Evolutionary conservation across 371 early-diverging fungal genomes (phyloP).

Genomic region (Sporodiniella umbellata): DNA sequence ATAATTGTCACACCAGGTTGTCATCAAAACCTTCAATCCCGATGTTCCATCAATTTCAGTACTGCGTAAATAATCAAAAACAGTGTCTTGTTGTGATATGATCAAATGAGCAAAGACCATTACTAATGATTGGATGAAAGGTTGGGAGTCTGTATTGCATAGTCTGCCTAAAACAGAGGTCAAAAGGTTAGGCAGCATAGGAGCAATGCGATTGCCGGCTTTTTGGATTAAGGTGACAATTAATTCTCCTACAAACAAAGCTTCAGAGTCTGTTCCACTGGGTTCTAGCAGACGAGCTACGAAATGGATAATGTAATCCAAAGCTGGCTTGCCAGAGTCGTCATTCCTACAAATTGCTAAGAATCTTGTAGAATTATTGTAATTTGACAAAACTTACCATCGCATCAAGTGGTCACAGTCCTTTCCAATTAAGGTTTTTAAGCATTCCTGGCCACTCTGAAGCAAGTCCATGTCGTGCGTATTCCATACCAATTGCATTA

Average conservation of each 20-base stretch:
- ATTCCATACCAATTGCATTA: constrained; percentile 68
- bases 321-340: constrained; percentile 64
- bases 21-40: constrained; percentile 69
- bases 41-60: constrained; percentile 50
- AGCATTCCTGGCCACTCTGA: constrained; percentile 63
- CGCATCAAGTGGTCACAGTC: constrained; percentile 61
- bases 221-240: constrained; percentile 83
- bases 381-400: constrained; percentile 37
- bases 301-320: constrained; percentile 77
- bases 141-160: constrained; percentile 65
- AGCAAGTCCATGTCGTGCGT: constrained; percentile 60
- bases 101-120: constrained; percentile 85
- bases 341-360: no score
- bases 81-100: constrained; percentile 64
- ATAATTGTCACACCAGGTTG: constrained; percentile 76
- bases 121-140: constrained; percentile 85
- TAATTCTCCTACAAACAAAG: constrained; percentile 87
- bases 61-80: constrained; percentile 63
- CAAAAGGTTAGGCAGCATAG: constrained; percentile 77
- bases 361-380: neutral
- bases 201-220: constrained; percentile 61
- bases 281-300: constrained; percentile 77
- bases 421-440: constrained; percentile 61
- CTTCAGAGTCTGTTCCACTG: constrained; percentile 71
- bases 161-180: constrained; percentile 71